phyloP scores from a whole-genome alignment of 345 rosid species.

The Eucalyptus sideroxylon region DNA sequence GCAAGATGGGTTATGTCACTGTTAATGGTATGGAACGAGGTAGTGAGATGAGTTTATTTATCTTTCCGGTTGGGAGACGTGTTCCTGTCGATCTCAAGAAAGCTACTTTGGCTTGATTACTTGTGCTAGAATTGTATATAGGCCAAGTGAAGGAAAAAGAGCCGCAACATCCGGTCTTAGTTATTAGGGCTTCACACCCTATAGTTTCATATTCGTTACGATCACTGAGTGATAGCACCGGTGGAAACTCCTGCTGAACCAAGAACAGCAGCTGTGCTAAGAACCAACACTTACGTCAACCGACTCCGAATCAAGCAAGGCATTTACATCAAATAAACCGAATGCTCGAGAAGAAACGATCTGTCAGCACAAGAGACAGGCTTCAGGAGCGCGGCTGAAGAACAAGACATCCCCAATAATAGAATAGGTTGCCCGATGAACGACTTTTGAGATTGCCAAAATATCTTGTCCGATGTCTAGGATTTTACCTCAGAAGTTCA shows the following conservation, averaged over 20 bases:
- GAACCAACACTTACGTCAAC: neutral
- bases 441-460: neutral
- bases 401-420: neutral
- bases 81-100: too few relatives aligned
- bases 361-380: neutral
- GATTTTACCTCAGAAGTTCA: neutral
- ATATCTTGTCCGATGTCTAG: neutral
- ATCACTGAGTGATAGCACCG: neutral
- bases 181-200: neutral
- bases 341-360: neutral
- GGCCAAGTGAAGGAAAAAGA: neutral
- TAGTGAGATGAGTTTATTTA: too few relatives aligned
- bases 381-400: neutral
- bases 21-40: too few relatives aligned
- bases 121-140: neutral
- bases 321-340: neutral
- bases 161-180: neutral
- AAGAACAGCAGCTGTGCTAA: neutral
- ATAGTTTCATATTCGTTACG: neutral
- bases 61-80: too few relatives aligned
- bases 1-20: too few relatives aligned
- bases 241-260: neutral
- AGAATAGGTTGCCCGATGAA: neutral
- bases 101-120: too few relatives aligned
- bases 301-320: neutral